Evolutionary conservation across 1,284 basidiomycete species (phyloP).

Genomic region (Apiotrichum akiyoshidainum): DNA sequence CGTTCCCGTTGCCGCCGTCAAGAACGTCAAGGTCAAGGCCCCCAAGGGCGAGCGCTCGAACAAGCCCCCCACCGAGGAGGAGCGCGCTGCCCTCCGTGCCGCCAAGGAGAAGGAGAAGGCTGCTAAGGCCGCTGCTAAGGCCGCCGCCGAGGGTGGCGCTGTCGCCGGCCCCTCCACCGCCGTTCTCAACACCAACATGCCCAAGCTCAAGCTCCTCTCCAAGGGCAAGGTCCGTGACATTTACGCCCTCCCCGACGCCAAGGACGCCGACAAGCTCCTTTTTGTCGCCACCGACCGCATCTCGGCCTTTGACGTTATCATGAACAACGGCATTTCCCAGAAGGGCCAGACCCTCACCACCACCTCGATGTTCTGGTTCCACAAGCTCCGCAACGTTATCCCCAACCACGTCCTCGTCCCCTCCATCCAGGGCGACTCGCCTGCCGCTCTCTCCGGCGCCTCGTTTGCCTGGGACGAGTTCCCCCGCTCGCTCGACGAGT

Average conservation of each 20-base stretch:
- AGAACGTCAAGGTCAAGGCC: constrained; percentile 29
- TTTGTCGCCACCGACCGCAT: constrained; percentile 96
- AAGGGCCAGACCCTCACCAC: constrained; percentile 89
- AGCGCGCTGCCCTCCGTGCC: constrained; percentile 39
- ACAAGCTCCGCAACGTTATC: constrained; percentile 70
- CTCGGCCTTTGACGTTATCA: constrained; percentile 93
- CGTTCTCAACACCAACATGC: constrained; percentile 49
- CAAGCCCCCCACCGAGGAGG: constrained; percentile 47
- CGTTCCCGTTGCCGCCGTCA: constrained; percentile 22
- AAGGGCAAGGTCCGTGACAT: constrained; percentile 92
- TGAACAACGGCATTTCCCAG: constrained; percentile 86
- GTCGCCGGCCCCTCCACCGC: constrained; percentile 5
- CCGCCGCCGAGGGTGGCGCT: constrained; percentile 22
- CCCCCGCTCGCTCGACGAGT: constrained; percentile 61
- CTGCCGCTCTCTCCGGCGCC: constrained; percentile 18
- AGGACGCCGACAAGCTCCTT: constrained; percentile 63
- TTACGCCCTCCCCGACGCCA: constrained; percentile 63
- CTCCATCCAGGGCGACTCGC: constrained; percentile 22
- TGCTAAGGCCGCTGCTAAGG: constrained; percentile 40
- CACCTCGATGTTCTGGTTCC: constrained; percentile 94
- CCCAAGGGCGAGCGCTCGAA: constrained; percentile 21
- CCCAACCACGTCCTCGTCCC: constrained; percentile 83
- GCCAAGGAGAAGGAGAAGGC: constrained; percentile 47
- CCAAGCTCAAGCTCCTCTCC: constrained; percentile 63
- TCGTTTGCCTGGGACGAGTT: constrained; percentile 68